A percentile compares a stretch with the other conserved stretches of the same genome.
phyloP scores from a whole-genome alignment of 768 basidiomycete species.

The Tricholoma hemisulphureum region DNA sequence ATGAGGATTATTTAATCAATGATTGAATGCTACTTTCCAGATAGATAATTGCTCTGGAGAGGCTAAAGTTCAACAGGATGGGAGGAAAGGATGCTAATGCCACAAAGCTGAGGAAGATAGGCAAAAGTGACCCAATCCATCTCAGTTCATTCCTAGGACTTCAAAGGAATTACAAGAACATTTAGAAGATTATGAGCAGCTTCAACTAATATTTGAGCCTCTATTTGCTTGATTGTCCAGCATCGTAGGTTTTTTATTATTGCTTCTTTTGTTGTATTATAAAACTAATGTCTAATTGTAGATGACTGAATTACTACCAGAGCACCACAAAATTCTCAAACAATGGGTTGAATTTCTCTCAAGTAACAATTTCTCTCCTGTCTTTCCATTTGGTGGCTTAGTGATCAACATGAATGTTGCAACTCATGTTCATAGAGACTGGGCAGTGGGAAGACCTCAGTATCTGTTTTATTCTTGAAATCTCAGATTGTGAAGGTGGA shows the following conservation, averaged over 20 bases:
- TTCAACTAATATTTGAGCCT: neutral
- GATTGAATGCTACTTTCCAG: no score
- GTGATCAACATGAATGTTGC: constrained; percentile 23
- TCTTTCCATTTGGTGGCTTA: constrained; percentile 21
- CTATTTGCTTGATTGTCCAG: neutral
- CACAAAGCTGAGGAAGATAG: neutral
- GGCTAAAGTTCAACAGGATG: no score
- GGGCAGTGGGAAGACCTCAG: constrained; percentile 13
- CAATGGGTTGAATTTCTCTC: constrained; percentile 14
- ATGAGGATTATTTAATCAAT: no score
- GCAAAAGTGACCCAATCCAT: neutral
- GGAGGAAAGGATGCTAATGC: neutral
- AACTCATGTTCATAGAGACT: constrained; percentile 23
- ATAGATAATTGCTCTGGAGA: no score
- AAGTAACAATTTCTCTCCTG: constrained; percentile 9
- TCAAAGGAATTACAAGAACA: neutral
- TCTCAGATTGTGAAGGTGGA: constrained; percentile 23
- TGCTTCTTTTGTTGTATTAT: neutral
- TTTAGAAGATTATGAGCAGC: neutral
- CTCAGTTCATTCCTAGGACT: neutral
- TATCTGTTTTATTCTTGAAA: constrained; percentile 24
- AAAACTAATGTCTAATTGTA: neutral
- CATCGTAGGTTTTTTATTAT: neutral
- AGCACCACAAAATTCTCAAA: constrained; percentile 6
- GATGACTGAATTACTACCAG: constrained; percentile 7